These are phyloP conservation scores for Claviceps purpurea DNA, from an alignment of 2,329 filamentous ascomycete genomes.

Conservation along the genomic window DNA sequence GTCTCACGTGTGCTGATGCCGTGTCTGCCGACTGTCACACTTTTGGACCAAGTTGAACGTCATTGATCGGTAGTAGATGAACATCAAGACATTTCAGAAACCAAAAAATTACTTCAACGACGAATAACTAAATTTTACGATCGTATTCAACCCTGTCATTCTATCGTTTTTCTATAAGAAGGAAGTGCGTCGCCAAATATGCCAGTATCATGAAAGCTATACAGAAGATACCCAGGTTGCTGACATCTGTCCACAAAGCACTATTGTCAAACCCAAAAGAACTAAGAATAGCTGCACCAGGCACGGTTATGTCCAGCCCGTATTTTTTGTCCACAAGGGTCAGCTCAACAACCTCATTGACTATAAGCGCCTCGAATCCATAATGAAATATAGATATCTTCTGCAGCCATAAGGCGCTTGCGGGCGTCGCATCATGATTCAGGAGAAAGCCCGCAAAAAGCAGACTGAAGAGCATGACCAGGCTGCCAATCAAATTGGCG, in stretches of 20 bases:
- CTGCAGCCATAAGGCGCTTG: constrained; percentile 79
- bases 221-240: constrained; percentile 71
- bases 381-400: constrained; percentile 95
- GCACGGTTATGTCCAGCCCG: constrained; percentile 89
- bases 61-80: too few relatives aligned
- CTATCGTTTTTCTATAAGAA: constrained; percentile 69
- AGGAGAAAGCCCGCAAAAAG: constrained; percentile 88
- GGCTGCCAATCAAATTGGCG: constrained; percentile 81
- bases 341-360: constrained; percentile 88
- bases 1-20: too few relatives aligned
- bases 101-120: too few relatives aligned
- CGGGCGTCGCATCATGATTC: constrained; percentile 86
- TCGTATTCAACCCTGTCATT: constrained; percentile 10
- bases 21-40: not conserved
- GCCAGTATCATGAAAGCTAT: constrained; percentile 75
- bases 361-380: constrained; percentile 88
- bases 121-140: too few relatives aligned
- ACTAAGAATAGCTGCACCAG: constrained; percentile 84
- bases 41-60: not conserved
- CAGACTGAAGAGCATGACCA: constrained; percentile 95
- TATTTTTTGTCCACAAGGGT: constrained; percentile 90
- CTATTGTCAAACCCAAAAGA: constrained; percentile 88
- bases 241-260: constrained; percentile 73
- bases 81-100: too few relatives aligned
- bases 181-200: constrained; percentile 82